Evolutionary conservation across 2,329 filamentous ascomycete species (phyloP), one percentile per base, ranked within the genome.

Genomic region (Fusarium nygamai): DNA sequence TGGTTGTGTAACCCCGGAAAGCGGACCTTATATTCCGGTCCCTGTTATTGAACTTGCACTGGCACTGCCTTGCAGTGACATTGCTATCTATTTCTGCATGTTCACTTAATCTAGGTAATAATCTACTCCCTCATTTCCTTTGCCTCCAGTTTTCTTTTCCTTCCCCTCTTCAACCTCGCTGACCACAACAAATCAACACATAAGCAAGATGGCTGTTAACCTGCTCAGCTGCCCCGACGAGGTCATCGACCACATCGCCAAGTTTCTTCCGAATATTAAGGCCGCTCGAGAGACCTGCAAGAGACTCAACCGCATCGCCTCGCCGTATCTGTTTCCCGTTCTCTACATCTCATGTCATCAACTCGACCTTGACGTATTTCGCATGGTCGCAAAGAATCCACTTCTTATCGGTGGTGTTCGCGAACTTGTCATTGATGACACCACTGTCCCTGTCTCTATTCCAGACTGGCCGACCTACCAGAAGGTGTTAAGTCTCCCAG

Each of bases 381-480:
- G 11, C 1, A 39, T 61, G 6, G 47, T 71, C 8, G 22, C 48
- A 0, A 36, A 24, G 1, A 73, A 66, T 13, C 61, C 64, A 0
- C 34, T 73, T 2, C 46, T 73, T 0, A 50, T 74, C 6, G 31
- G 67, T 0, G 50, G 65, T 2, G 69, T 71, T 0, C 33, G 33
- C 4, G 67, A 74, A 27, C 50, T 74, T 0, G 22, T 74, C 3
- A 61, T 74, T 8, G 67, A 74, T 6, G 67, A 74, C 36, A 73
- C 70, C 3, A 73, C 70, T 4, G 9, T 73, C 11, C 27, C 36
- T 6, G 19, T 20, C 19, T 38, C 36, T 2, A 38, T 38, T 38
- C 36, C 36, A 20, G 38, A 22, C 12, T 39, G 38, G 38, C 38
- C 20, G 19, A 39, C 20, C 38, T 39, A 39, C 20, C 19, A 38